A percentile compares a stretch with the other conserved stretches of the same genome.
These are phyloP conservation scores for Colletotrichum lindemuthianum DNA, from an alignment of 2,329 filamentous ascomycete species.

Conservation along the genomic window DNA sequence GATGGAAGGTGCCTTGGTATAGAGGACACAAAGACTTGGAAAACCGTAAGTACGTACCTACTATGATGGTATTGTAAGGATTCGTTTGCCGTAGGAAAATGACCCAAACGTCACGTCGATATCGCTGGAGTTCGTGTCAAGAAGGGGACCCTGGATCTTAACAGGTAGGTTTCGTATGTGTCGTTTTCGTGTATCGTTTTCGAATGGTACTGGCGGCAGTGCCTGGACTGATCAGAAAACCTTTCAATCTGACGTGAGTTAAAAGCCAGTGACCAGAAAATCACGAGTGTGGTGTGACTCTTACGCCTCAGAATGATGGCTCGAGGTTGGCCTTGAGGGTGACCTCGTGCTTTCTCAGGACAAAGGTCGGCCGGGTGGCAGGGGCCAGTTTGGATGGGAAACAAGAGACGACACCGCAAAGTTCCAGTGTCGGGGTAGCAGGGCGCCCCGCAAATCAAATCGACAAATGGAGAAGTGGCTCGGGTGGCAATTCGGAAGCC, in stretches of 20 bases:
- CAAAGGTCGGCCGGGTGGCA: slow-evolving; percentile 6
- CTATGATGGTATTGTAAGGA: background rate
- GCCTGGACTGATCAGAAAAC: too few species aligned
- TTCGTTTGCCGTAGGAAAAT: background rate
- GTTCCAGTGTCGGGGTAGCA: slow-evolving; percentile 16
- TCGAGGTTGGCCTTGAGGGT: background rate
- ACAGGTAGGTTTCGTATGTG: background rate
- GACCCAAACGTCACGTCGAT: slow-evolving; percentile 24
- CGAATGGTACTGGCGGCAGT: background rate
- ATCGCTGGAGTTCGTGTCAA: slow-evolving; percentile 22
- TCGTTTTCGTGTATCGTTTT: slow-evolving; percentile 17
- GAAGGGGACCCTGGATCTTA: slow-evolving; percentile 25
- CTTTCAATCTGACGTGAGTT: too few species aligned
- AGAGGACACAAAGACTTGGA: background rate
- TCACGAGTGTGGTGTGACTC: background rate
- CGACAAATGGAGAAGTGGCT: slow-evolving; percentile 7
- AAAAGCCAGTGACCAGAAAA: too few species aligned
- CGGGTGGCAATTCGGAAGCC: slow-evolving; percentile 10
- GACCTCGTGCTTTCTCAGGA: slow-evolving; percentile 12
- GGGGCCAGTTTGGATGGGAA: slow-evolving; percentile 17
- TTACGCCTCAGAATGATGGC: background rate
- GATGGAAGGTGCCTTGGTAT: background rate
- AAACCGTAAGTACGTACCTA: slow-evolving; percentile 7
- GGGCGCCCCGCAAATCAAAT: slow-evolving; percentile 26
- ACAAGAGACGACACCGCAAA: slow-evolving; percentile 11